Evolutionary conservation across 352 stramenopile species (phyloP).

Genomic region (Pythium graminicola): DNA sequence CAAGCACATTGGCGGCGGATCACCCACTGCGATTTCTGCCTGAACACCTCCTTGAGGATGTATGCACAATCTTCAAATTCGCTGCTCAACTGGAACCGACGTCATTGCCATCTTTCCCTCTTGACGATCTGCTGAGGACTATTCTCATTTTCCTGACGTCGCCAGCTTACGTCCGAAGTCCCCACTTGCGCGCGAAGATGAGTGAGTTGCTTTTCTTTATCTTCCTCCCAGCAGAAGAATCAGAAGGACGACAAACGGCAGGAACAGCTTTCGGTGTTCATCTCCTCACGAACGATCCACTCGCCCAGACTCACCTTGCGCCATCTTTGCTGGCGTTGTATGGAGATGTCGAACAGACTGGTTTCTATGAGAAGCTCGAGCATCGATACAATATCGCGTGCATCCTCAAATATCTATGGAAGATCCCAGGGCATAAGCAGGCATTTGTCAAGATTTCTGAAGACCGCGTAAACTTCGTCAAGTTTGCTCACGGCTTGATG

Average conservation of each 20-base stretch:
- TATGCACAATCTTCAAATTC: slow-evolving; percentile 90
- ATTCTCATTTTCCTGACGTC: slow-evolving; percentile 90
- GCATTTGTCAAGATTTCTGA: slow-evolving; percentile 93
- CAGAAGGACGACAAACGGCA: slow-evolving; percentile 64
- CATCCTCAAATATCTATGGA: slow-evolving; percentile 97
- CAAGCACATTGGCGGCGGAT: slow-evolving; percentile 22
- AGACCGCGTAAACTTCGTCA: slow-evolving; percentile 93
- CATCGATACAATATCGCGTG: slow-evolving; percentile 96
- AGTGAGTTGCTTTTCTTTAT: slow-evolving; percentile 95
- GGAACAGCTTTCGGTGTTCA: slow-evolving; percentile 39
- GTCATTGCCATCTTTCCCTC: slow-evolving; percentile 72
- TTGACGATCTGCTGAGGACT: slow-evolving; percentile 88
- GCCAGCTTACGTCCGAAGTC: slow-evolving; percentile 77
- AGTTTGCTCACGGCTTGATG: slow-evolving; percentile 98
- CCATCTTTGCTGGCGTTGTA: slow-evolving; percentile 96
- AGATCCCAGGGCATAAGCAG: slow-evolving; percentile 89
- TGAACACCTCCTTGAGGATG: slow-evolving; percentile 95
- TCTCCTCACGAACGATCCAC: slow-evolving; percentile 50
- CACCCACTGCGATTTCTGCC: slow-evolving; percentile 78
- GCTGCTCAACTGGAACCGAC: slow-evolving; percentile 84
- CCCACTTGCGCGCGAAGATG: slow-evolving; percentile 94
- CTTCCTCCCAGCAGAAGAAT: slow-evolving; percentile 90
- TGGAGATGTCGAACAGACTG: slow-evolving; percentile 97
- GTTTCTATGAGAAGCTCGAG: slow-evolving; percentile 97
- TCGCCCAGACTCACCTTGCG: slow-evolving; percentile 85